Evolutionary conservation across 768 basidiomycete species (phyloP).

Genomic region (Tricholoma hemisulphureum): DNA sequence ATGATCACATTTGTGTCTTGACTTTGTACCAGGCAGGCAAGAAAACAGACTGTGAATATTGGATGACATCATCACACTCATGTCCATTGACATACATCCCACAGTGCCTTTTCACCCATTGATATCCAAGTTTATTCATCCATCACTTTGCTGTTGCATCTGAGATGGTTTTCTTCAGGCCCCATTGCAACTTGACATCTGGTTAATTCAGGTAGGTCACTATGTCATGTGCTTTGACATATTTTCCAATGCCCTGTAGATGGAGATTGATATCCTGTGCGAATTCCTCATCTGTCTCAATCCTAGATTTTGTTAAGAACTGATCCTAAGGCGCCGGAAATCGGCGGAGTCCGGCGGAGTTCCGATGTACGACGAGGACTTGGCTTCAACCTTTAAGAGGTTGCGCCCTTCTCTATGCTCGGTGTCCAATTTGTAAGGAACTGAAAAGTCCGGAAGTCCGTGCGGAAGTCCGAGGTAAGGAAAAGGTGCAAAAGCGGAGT

Average conservation of each 20-base stretch:
- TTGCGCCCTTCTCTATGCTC: no score
- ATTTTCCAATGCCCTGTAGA: slow-evolving; percentile 21
- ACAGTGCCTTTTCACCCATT: slow-evolving; percentile 15
- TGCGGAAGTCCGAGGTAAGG: no score
- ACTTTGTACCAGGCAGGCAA: slow-evolving; percentile 11
- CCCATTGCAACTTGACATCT: slow-evolving; percentile 10
- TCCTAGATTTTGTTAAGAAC: no score
- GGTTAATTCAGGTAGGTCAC: slow-evolving; percentile 11
- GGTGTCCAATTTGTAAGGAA: no score
- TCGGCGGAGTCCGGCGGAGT: no score
- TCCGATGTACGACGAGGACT: no score
- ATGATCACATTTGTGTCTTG: slow-evolving; percentile 6
- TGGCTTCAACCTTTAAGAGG: no score
- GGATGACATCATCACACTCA: slow-evolving; percentile 28
- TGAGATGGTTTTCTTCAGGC: slow-evolving; percentile 8
- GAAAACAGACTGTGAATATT: slow-evolving; percentile 26
- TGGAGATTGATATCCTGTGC: slow-evolving; percentile 11
- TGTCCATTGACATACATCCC: slow-evolving; percentile 34
- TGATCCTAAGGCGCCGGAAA: no score
- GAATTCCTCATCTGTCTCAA: slow-evolving; percentile 18
- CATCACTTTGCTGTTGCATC: slow-evolving; percentile 23
- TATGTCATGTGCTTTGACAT: slow-evolving; percentile 21
- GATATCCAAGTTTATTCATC: slow-evolving; percentile 22
- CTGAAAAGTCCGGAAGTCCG: no score
- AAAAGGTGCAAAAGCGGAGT: no score